Percentiles rank a stretch among this genome's conserved stretches.
phyloP scores from a whole-genome alignment of 345 rosid species.

The Citrus maxima region DNA sequence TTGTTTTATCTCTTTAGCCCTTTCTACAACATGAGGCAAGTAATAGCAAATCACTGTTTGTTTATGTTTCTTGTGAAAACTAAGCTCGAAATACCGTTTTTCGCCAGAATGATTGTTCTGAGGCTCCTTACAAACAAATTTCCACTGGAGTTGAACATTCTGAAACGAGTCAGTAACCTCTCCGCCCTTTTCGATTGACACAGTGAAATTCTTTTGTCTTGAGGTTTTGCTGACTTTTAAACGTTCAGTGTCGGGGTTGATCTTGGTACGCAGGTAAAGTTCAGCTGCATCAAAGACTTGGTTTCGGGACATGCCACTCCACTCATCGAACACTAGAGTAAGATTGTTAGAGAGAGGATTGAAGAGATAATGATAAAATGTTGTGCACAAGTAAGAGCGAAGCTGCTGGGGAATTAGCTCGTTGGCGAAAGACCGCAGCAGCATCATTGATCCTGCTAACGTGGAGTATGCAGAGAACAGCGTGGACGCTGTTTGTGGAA shows the following conservation, averaged over 20 bases:
- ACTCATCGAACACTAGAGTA: constrained; percentile 36
- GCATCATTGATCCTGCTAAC: constrained; percentile 35
- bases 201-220: constrained; percentile 22
- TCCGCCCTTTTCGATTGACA: constrained; percentile 38
- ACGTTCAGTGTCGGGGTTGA: constrained; percentile 34
- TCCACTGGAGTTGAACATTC: constrained; percentile 28
- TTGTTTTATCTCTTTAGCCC: constrained; percentile 32
- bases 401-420: constrained; percentile 34
- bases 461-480: constrained; percentile 45
- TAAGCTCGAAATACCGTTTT: constrained; percentile 33
- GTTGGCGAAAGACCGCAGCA: constrained; percentile 32
- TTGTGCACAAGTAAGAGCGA: constrained; percentile 17
- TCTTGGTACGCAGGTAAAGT: constrained; percentile 42
- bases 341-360: constrained; percentile 22
- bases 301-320: constrained; percentile 25
- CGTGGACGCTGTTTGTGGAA: constrained; percentile 23
- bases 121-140: constrained; percentile 17
- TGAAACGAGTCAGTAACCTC: constrained; percentile 32
- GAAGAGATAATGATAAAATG: constrained; percentile 16
- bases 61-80: constrained; percentile 34
- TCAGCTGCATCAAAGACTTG: constrained; percentile 46
- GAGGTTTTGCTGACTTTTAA: constrained; percentile 40
- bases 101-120: not conserved
- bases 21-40: constrained; percentile 23
- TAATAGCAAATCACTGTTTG: constrained; percentile 28